phyloP scores from a whole-genome alignment of 1,284 basidiomycete species.

The Rhodotorula sp. region DNA sequence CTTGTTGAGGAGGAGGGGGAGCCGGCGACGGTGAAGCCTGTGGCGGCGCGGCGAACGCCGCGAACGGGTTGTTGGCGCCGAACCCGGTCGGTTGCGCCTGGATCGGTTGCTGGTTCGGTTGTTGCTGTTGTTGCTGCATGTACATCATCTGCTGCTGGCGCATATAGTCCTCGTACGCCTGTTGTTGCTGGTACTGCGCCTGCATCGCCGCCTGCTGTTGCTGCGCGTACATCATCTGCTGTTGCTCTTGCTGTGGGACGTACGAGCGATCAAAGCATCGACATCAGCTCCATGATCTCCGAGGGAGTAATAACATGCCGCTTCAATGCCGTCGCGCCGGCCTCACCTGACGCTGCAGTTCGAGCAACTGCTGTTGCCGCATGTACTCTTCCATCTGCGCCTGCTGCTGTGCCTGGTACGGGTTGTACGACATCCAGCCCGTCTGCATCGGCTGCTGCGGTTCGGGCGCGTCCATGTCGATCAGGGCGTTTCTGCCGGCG shows the following conservation, averaged over 20 bases:
- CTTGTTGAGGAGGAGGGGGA: conserved; percentile 10
- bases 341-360: conserved; percentile 45
- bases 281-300: conserved; percentile 34
- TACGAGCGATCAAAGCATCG: too few relatives aligned
- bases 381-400: conserved; percentile 54
- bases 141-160: conserved; percentile 52
- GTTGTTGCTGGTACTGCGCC: conserved; percentile 47
- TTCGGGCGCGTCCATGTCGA: conserved; percentile 43
- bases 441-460: conserved; percentile 50
- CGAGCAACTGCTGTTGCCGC: conserved; percentile 44
- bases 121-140: conserved; percentile 53
- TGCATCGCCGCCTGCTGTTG: conserved; percentile 60
- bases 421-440: conserved; percentile 58
- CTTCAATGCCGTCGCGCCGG: not conserved
- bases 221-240: conserved; percentile 61
- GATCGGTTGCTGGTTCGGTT: conserved; percentile 50
- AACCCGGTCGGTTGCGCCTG: conserved; percentile 60
- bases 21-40: conserved; percentile 14
- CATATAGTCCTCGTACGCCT: conserved; percentile 48
- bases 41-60: conserved; percentile 48
- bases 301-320: not conserved
- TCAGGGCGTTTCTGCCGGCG: conserved; percentile 38
- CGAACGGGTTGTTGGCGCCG: conserved; percentile 94
- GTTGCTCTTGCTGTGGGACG: conserved; percentile 55
- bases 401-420: conserved; percentile 53